These are phyloP conservation scores for Gyromitra esculenta DNA, from an alignment of 2,329 filamentous ascomycete genomes.

Conservation along the genomic window DNA sequence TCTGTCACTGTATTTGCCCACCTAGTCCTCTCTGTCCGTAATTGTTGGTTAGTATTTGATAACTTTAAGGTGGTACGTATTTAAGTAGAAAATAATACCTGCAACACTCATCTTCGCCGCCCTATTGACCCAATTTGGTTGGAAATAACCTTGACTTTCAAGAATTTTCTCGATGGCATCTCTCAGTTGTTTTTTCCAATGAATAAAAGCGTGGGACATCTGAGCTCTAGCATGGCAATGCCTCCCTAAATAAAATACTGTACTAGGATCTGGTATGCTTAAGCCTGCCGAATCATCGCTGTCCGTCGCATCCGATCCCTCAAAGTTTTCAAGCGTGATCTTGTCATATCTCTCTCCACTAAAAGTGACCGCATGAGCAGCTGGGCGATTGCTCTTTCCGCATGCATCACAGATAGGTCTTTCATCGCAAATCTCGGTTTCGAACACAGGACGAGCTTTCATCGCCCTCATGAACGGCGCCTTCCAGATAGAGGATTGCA, in stretches of 20 bases:
- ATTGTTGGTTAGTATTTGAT: neutral
- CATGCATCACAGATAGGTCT: conserved; percentile 47
- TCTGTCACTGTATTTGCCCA: conserved; percentile 34
- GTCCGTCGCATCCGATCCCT: conserved; percentile 31
- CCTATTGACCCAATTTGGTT: conserved; percentile 32
- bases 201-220: conserved; percentile 44
- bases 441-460: conserved; percentile 37
- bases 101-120: conserved; percentile 21
- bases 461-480: conserved; percentile 42
- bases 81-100: conserved; percentile 18
- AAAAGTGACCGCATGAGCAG: conserved; percentile 36
- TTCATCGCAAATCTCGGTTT: conserved; percentile 7
- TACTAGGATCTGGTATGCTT: conserved; percentile 13
- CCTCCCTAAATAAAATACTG: conserved; percentile 26
- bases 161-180: conserved; percentile 35
- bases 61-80: neutral
- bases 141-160: conserved; percentile 24
- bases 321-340: conserved; percentile 37
- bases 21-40: conserved; percentile 25
- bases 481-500: conserved; percentile 42
- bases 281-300: conserved; percentile 33
- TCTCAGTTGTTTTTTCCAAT: conserved; percentile 51
- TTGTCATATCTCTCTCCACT: conserved; percentile 38
- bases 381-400: conserved; percentile 29
- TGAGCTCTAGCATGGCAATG: conserved; percentile 36